Evolutionary conservation across 805 yeast species (phyloP).

Genomic region (Spathaspora passalidarum): DNA sequence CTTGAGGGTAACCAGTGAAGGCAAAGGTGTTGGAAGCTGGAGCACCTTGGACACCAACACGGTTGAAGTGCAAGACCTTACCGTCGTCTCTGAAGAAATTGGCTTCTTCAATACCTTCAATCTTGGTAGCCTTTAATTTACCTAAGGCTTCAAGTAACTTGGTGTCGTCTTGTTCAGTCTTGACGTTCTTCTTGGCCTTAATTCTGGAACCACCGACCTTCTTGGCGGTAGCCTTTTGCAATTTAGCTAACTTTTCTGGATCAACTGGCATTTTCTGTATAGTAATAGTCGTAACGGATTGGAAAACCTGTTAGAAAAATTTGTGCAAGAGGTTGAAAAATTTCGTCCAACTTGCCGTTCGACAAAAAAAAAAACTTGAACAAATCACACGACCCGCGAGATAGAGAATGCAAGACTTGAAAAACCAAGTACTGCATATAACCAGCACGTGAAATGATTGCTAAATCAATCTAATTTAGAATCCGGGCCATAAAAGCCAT

Average conservation of each 20-base stretch:
- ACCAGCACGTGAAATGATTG: not conserved
- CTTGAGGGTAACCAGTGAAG: constrained; percentile 92
- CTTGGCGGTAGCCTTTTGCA: constrained; percentile 79
- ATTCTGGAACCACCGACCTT: constrained; percentile 87
- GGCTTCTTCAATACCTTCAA: constrained; percentile 92
- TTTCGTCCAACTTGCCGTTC: constrained; percentile 6
- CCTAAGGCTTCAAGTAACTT: constrained; percentile 85
- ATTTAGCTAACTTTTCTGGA: constrained; percentile 90
- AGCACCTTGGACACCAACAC: constrained; percentile 95
- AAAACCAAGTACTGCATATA: not conserved
- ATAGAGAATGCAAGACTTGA: too few species aligned
- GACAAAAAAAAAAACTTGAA: constrained; percentile 1
- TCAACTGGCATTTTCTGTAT: constrained; percentile 68
- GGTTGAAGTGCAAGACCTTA: constrained; percentile 90
- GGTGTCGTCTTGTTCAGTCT: constrained; percentile 81
- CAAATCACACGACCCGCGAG: not conserved
- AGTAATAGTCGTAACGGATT: not conserved
- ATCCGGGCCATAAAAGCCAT: too few species aligned
- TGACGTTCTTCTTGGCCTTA: constrained; percentile 75
- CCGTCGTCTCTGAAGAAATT: constrained; percentile 97
- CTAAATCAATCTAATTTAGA: too few species aligned
- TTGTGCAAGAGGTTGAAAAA: constrained; percentile 6
- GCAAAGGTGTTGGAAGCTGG: constrained; percentile 88
- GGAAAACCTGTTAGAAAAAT: constrained; percentile 2
- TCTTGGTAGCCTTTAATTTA: constrained; percentile 84